Evolutionary conservation across 805 yeast genomes (phyloP), one percentile per base, ranked within the genome.

Genomic region (Schwanniomyces vanrijiae): DNA sequence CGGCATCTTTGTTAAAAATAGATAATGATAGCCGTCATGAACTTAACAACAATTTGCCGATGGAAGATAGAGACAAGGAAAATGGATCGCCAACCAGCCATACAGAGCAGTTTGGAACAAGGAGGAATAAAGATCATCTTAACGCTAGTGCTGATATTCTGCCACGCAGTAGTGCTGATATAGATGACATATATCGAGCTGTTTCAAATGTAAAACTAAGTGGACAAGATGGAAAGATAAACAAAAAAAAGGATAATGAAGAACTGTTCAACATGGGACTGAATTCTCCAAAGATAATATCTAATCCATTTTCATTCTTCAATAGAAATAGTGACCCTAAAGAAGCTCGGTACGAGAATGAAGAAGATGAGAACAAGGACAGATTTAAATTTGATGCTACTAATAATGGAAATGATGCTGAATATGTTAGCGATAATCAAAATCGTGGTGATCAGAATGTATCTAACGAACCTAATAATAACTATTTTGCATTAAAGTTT

Each of bases 261-360:
- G 25, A 20, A 10, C 48, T 43, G 13, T 31, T 31, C 35, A 33
- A 13, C 9, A 21, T 40, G 9, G 43, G 37, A 4, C 34, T 49
- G 25, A 61, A 58, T 16, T 48, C 60, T 1, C 61, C 66, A 13
- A 58, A 58, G 31, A 47, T 57, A 1, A 51, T 69, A 7, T 59
- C 62, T n/a, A 71, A 70, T 45, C 55, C 75, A 0, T 59, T 69
- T 51, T 51, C 60, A 9, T 66, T 69, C 45, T 66, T 67, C 50
- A 56, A 52, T 29, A 51, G 58, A n/a, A 47, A 47, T 24, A 50
- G 48, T 0, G 77, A 72, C 49, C 62, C 60, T 18, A 52, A 58
- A 21, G 75, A 72, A 45, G 46, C 55, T 5, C 53, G 77, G 31
- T 72, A 69, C 46, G 48, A 43, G 1, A 52, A 53, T 26, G 72